Percentiles rank a stretch among this genome's conserved stretches.
phyloP scores from a whole-genome alignment of 352 stramenopile genomes.

The Globisporangium canariense region DNA sequence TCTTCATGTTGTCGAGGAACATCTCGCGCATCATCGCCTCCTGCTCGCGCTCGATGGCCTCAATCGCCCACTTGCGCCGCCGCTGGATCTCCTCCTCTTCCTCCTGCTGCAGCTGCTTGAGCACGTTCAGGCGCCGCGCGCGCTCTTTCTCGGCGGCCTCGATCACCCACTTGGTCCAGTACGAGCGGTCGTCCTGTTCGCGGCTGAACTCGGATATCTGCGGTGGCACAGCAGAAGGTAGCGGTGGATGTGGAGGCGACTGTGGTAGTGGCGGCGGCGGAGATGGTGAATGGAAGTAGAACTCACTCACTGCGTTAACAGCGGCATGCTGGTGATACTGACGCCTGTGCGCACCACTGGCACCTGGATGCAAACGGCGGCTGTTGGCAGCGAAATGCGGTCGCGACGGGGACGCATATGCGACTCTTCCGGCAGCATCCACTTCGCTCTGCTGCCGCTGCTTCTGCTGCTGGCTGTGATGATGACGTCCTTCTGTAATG shows the following conservation, averaged over 20 bases:
- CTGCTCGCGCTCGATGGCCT: constrained; percentile 79
- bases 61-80: constrained; percentile 68
- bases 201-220: not conserved
- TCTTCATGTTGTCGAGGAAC: constrained; percentile 88
- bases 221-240: not conserved
- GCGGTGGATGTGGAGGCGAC: not conserved
- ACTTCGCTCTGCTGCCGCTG: not conserved
- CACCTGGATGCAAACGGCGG: not conserved
- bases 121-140: constrained; percentile 50
- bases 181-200: constrained; percentile 45
- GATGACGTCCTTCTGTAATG: not conserved
- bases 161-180: constrained; percentile 83
- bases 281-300: not conserved
- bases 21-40: constrained; percentile 76
- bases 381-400: not conserved
- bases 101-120: constrained; percentile 69
- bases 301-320: not conserved
- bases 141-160: constrained; percentile 78
- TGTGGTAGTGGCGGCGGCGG: not conserved
- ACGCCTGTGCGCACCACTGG: not conserved
- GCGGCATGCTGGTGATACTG: not conserved
- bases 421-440: not conserved
- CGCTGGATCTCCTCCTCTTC: constrained; percentile 71
- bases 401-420: not conserved
- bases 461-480: not conserved